Evolutionary conservation across 2,329 filamentous ascomycete genomes (phyloP), one percentile per base, ranked within the genome.

Genomic region (Chaetomium olivaceum): DNA sequence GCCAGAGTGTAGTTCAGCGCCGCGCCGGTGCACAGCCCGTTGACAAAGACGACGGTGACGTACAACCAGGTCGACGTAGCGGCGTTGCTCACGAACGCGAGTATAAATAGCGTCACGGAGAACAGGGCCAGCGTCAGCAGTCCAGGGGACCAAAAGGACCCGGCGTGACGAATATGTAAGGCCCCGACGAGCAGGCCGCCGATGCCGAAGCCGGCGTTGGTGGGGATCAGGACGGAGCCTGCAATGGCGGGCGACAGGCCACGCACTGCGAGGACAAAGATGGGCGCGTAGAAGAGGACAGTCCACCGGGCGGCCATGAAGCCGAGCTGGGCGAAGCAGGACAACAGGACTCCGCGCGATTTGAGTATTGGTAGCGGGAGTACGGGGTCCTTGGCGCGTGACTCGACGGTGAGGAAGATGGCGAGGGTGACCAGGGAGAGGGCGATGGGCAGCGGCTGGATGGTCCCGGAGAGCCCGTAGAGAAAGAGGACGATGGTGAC

Each of bases 291-390:
- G 80, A 93, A 95, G 8, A 96, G 81, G 1, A 96, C 83, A 7
- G 83, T 84, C 92, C 91, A 96, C 64, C 92, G 88, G 1, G 90
- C 84, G 74, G 91, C 88, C 91, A 96, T 94, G 75, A 92, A 85
- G 23, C 89, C 88, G 0, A 93, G 82, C 58, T 92, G 91, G 1
- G 89, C 85, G 25, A 93, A 73, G 73, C 91, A 94, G 1, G 90
- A 90, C 25, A 94, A 78, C 3, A 94, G 80, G 0, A 91, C 87
- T 33, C 88, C 89, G 31, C 89, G 85, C 12, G 89, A 91, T 60
- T 82, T 84, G 31, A 96, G 83, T 1, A 95, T 82, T 1, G 83
- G 77, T 58, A 93, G 79, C 1, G 92, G 91, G 59, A 96, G 89
- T 73, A 96, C 87, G 3, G 92, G 92, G 50, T 93, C 89, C 1